Evolutionary conservation across 148 eudicot species (phyloP), one percentile per base, ranked within the genome.

Genomic region (Chenopodium suecicum): DNA sequence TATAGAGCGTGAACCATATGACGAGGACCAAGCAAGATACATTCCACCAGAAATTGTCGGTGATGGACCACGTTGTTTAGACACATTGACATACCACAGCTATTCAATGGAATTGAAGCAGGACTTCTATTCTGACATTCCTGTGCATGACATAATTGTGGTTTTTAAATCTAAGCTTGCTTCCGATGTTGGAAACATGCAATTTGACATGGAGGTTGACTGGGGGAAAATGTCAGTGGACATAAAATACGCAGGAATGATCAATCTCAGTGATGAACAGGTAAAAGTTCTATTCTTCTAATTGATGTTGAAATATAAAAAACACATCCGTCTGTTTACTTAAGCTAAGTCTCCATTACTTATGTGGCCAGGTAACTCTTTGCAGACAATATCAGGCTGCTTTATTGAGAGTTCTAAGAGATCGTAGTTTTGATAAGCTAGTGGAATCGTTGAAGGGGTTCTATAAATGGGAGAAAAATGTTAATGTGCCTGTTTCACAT

Each of bases 11-110:
- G 86, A 85, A 81, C 79, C 81, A 6, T 89, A 89, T 78, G 46
- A 83, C n/a, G 89, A 85, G 0, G 86, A 89, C 9, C 88, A 88
- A 73, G 82, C 75, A n/a, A 64, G 62, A 20, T 97, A 89, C 80
- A 31, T 90, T 62, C 94, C 99, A 4, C 84, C 86, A 29, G 97
- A 97, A 85, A 82, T 97, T 74, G 90, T 92, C 68, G 78, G 87
- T 70, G 41, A 79, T 75, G 82, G 74, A 34, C 75, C 34, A 4
- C 72, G 79, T 58, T 80, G 69, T 70, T 70, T 87, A 23, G 83
- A 20, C 23, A 29, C 73, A 31, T 31, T 31, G 32, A 31, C 32
- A 9, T 91, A 87, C 79, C 84, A 97, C 80, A 86, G 91, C 80
- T 97, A 97, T 84, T 27, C 89, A 65, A 69, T 96, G 73, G 83